Evolutionary conservation across 2,329 filamentous ascomycete genomes (phyloP), one percentile per base, ranked within the genome.

Genomic region (Curvularia verruculosa): DNA sequence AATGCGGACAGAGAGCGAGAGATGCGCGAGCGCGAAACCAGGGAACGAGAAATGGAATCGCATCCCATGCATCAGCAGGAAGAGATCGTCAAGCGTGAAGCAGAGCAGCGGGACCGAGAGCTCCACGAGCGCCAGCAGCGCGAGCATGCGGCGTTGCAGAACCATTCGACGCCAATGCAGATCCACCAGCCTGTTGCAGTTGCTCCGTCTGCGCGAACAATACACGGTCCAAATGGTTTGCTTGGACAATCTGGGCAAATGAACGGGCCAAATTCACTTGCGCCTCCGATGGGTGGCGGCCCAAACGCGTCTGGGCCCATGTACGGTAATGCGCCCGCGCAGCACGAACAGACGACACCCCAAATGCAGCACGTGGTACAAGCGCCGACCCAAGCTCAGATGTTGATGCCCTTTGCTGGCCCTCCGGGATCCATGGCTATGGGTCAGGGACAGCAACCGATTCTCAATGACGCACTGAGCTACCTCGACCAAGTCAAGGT

Each of bases 401-500:
- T 84, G 76, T 74, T 82, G 75, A 82, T 78, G 70, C 83, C 75
- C 60, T 83, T 78, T 69, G 76, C 60, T 68, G 79, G 61, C 56
- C 75, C 63, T 65, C 78, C 54, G 29, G 81, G 82, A 58, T 80
- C 86, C 36, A 82, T 84, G 59, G 84, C 83, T 15, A 82, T 91
- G 72, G 84, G 87, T 12, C 90, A 92, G 76, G 89, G 89, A 36
- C 91, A 94, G 75, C 91, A 95, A 73, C 91, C 91, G 4, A 96
- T 96, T 66, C 79, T 96, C 51, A 90, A 90, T 75, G 88, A 91
- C 78, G 95, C 95, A 29, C 84, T 99, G 43, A 97, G 92, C 70
- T 99, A 99, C 73, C 85, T 99, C 23, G 95, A 99, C 73, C 95
- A 98, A 77, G 95, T 99, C 63, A 99, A 99, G 78, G 93, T 98